Percentiles rank a stretch among this genome's conserved stretches.
Conservation (phyloP, 257 asterid species). For the Solanum ossicruentum region DNA sequence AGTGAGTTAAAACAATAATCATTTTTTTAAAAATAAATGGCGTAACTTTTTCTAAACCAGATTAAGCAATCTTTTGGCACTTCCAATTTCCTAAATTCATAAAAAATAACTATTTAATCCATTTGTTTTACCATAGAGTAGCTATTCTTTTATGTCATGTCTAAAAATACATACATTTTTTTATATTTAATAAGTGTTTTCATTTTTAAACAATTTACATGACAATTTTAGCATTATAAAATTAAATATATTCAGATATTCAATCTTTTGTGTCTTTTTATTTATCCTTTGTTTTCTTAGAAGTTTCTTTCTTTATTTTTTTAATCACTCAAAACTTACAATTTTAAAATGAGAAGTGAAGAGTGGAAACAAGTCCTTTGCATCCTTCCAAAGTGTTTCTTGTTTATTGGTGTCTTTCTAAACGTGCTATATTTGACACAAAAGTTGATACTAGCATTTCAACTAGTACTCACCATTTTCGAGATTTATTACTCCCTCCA, state of each 20-base stretch:
- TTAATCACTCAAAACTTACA: accelerated
- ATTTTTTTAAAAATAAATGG: too few species aligned
- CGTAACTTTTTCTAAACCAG: too few species aligned
- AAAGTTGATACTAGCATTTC: not conserved
- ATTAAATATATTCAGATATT: not conserved
- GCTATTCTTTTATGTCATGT: too few species aligned
- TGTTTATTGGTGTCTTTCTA: not conserved
- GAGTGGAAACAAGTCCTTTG: not conserved
- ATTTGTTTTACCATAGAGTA: too few species aligned
- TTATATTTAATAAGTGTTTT: not conserved
- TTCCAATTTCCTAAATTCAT: too few species aligned
- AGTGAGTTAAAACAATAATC: too few species aligned
- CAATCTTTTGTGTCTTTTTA: not conserved
- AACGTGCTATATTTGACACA: not conserved
- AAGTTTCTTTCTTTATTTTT: not conserved
- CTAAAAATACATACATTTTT: too few species aligned
- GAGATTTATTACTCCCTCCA: not conserved
- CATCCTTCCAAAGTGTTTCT: not conserved
- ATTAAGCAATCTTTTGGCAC: too few species aligned
- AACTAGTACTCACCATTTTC: not conserved
- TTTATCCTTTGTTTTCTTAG: not conserved
- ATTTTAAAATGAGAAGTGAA: accelerated
- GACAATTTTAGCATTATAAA: not conserved
- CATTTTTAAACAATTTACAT: too few species aligned
- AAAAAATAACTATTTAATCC: too few species aligned